Conservation (phyloP, 768 basidiomycete genomes). For the Mycena galericulata region DNA sequence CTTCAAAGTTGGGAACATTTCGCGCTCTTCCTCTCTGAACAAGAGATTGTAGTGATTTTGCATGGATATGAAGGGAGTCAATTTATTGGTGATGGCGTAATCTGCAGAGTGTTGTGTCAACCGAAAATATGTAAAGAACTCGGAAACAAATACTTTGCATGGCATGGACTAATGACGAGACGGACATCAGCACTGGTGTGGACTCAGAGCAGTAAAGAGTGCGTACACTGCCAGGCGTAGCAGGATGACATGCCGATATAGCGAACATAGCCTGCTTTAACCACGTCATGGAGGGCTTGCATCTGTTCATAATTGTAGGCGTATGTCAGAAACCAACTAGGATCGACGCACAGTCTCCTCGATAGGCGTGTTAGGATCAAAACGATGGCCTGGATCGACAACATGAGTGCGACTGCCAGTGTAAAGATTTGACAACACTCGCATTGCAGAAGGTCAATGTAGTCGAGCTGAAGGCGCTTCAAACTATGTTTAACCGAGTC, state of each 20-base stretch:
- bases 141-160: slow-evolving; percentile 8
- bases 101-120: not conserved
- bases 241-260: slow-evolving; percentile 19
- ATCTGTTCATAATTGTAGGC: not conserved
- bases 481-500: slow-evolving; percentile 59
- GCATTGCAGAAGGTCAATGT: slow-evolving; percentile 71
- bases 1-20: slow-evolving; percentile 13
- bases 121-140: not conserved
- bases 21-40: slow-evolving; percentile 12
- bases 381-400: slow-evolving; percentile 14
- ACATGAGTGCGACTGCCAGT: not conserved
- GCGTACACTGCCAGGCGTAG: slow-evolving; percentile 13
- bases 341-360: slow-evolving; percentile 8
- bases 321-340: not conserved
- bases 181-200: not conserved
- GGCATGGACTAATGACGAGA: not conserved
- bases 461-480: slow-evolving; percentile 58
- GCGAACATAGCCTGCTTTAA: slow-evolving; percentile 8
- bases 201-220: not conserved
- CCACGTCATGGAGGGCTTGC: slow-evolving; percentile 21
- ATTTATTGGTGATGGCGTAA: slow-evolving; percentile 18
- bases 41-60: slow-evolving; percentile 18
- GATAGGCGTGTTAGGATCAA: slow-evolving; percentile 17
- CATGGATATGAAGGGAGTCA: slow-evolving; percentile 22
- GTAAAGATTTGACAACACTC: not conserved